Evolutionary conservation across 257 asterid genomes (phyloP), one percentile per base, ranked within the genome.

Genomic region (Scutellaria minor): DNA sequence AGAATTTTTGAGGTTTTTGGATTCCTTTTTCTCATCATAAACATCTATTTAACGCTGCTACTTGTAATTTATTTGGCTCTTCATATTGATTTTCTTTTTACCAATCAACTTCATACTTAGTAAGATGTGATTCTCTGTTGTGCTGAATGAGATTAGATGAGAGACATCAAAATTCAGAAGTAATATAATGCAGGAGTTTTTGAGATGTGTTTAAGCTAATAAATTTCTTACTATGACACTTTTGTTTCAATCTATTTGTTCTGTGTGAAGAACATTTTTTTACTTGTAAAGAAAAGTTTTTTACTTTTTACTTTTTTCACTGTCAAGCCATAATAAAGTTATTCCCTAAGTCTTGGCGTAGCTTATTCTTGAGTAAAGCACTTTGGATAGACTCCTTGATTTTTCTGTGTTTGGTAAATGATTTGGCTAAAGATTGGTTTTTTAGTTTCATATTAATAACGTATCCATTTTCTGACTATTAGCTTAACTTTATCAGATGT

Each of bases 351-450:
- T n/a, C n/a, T n/a, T n/a, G n/a, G n/a, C n/a, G n/a, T n/a, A n/a
- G n/a, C n/a, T n/a, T n/a, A n/a, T n/a, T n/a, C n/a, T n/a, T n/a
- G n/a, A n/a, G n/a, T n/a, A n/a, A n/a, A n/a, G n/a, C n/a, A 42
- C 39, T 31, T 46, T 27, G 50, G 3, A 31, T 31, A 4, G 37
- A 46, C 35, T 11, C 53, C 45, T 56, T 35, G 56, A 59, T 7
- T 71, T 31, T 44, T 70, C 37, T 55, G 60, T 65, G 27, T 47
- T 39, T 7, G 55, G 24, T 59, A 11, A 51, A 57, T 53, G 37
- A 45, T 56, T 31, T 68, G 75, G 59, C 37, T n/a, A 24, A 50
- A 12, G 50, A 51, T 42, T 50, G 24, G 44, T 48, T 48, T 47
- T 63, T 41, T n/a, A n/a, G 37, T 58, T 58, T 63, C 27, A 11